Evolutionary conservation across 768 basidiomycete genomes (phyloP).

Genomic region (Mycena indigotica): DNA sequence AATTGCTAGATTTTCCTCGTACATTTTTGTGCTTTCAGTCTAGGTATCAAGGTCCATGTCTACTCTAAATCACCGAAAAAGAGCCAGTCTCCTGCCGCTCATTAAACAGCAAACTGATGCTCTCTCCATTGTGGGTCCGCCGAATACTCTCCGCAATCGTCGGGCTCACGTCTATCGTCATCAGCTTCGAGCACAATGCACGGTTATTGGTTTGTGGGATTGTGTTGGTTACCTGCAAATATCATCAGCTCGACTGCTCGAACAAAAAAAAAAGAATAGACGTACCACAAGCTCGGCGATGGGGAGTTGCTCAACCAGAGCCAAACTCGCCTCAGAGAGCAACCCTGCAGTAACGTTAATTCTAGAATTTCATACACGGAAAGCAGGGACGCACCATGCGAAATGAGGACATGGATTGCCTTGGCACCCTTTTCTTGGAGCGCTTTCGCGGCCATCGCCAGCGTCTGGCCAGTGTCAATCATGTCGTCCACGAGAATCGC

Average conservation of each 20-base stretch:
- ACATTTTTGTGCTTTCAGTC: not conserved
- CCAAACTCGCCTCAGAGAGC: conserved; percentile 76
- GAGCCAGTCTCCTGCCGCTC: conserved; percentile 68
- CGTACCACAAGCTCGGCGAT: conserved; percentile 85
- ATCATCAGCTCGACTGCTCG: conserved; percentile 5
- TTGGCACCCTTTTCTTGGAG: conserved; percentile 88
- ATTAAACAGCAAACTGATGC: conserved; percentile 84
- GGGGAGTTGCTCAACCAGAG: conserved; percentile 66
- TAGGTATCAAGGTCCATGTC: not conserved
- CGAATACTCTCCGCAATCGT: conserved; percentile 96
- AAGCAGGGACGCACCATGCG: conserved; percentile 68
- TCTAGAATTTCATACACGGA: not conserved
- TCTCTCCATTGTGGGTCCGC: conserved; percentile 92
- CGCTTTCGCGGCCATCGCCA: conserved; percentile 81
- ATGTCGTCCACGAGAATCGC: conserved; percentile 98
- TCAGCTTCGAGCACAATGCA: conserved; percentile 68
- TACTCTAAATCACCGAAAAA: conserved; percentile 38
- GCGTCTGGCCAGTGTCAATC: conserved; percentile 94
- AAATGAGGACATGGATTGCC: conserved; percentile 83
- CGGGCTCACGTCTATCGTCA: conserved; percentile 87
- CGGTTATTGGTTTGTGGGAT: conserved; percentile 81
- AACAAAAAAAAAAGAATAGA: conserved; percentile 12
- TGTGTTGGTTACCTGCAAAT: conserved; percentile 84
- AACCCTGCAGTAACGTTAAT: conserved; percentile 52
- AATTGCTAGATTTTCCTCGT: not conserved